These are phyloP conservation scores for Trypanosoma grayi DNA, from an alignment of 208 protist genomes.

Conservation along the genomic window DNA sequence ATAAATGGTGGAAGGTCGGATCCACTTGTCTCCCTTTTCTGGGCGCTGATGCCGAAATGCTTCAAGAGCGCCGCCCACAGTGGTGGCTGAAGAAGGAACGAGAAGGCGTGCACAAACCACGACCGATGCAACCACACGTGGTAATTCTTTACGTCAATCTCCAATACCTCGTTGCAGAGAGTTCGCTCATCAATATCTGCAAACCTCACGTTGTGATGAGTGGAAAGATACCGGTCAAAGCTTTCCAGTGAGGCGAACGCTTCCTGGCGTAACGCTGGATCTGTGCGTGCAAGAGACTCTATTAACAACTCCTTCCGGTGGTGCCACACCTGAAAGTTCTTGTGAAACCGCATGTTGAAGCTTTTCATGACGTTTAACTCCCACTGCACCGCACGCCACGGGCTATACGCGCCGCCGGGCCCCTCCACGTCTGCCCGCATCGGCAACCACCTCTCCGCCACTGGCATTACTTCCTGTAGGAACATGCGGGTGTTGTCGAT, in stretches of 20 bases:
- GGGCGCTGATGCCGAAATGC: neutral
- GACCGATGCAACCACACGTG: slow-evolving; percentile 79
- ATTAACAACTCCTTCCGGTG: slow-evolving; percentile 60
- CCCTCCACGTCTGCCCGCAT: neutral
- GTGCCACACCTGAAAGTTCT: slow-evolving; percentile 89
- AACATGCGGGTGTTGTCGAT: neutral
- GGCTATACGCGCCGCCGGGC: slow-evolving; percentile 13
- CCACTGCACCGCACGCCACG: slow-evolving; percentile 70
- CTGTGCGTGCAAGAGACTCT: slow-evolving; percentile 32
- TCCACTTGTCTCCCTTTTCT: neutral
- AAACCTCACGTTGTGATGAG: slow-evolving; percentile 37
- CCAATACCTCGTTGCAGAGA: slow-evolving; percentile 35
- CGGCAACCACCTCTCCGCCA: slow-evolving; percentile 23
- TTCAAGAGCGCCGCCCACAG: slow-evolving; percentile 18
- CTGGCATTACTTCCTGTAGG: neutral
- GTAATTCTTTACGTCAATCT: slow-evolving; percentile 77
- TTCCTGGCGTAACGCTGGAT: neutral
- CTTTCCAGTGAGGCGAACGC: slow-evolving; percentile 12
- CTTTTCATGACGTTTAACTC: slow-evolving; percentile 42
- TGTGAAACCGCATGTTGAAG: slow-evolving; percentile 50
- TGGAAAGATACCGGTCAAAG: slow-evolving; percentile 31
- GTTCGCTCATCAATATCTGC: slow-evolving; percentile 64
- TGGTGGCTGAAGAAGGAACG: slow-evolving; percentile 58
- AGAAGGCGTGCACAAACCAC: slow-evolving; percentile 64
- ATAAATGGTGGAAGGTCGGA: slow-evolving; percentile 7